phyloP scores from a whole-genome alignment of 2,329 filamentous ascomycete genomes.

The Nakataea oryzae region DNA sequence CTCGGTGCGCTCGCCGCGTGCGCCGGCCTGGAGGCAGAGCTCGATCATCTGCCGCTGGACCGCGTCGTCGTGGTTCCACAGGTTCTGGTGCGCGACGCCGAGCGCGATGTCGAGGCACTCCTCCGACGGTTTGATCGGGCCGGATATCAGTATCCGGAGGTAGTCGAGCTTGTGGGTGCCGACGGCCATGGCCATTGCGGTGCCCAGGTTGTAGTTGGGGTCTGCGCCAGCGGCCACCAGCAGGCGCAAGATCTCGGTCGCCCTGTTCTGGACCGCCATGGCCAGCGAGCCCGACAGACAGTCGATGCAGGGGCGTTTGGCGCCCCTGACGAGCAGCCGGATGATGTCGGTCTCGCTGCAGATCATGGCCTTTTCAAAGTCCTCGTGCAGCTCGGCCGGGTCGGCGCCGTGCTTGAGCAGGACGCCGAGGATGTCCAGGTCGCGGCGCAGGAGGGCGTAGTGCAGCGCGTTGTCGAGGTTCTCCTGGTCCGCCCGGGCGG shows the following conservation, averaged over 20 bases:
- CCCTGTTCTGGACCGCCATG: slow-evolving; percentile 14
- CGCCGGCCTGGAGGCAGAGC: slow-evolving; percentile 12
- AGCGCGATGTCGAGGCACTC: slow-evolving; percentile 13
- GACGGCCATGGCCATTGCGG: slow-evolving; percentile 12
- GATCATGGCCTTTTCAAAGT: slow-evolving; percentile 14
- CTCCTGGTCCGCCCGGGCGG: slow-evolving; percentile 14
- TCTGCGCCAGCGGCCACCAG: slow-evolving; percentile 14
- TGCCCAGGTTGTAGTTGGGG: slow-evolving; percentile 13
- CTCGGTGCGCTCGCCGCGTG: slow-evolving; percentile 12
- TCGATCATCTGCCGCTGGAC: slow-evolving; percentile 11
- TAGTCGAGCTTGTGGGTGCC: slow-evolving; percentile 11
- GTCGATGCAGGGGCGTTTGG: slow-evolving; percentile 13
- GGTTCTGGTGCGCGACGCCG: slow-evolving; percentile 8
- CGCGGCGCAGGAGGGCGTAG: slow-evolving; percentile 12
- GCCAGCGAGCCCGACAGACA: slow-evolving; percentile 14
- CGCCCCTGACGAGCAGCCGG: slow-evolving; percentile 11
- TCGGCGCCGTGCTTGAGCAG: slow-evolving; percentile 15
- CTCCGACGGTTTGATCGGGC: slow-evolving; percentile 10
- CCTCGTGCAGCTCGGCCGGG: slow-evolving; percentile 13
- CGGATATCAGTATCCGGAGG: slow-evolving; percentile 12
- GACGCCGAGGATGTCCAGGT: slow-evolving; percentile 12
- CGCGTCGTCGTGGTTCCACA: slow-evolving; percentile 6
- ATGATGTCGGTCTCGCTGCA: slow-evolving; percentile 11
- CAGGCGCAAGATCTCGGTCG: slow-evolving; percentile 9
- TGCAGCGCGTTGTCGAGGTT: slow-evolving; percentile 15